Conservation (phyloP, 805 yeast species). For the Ogataea minuta region DNA sequence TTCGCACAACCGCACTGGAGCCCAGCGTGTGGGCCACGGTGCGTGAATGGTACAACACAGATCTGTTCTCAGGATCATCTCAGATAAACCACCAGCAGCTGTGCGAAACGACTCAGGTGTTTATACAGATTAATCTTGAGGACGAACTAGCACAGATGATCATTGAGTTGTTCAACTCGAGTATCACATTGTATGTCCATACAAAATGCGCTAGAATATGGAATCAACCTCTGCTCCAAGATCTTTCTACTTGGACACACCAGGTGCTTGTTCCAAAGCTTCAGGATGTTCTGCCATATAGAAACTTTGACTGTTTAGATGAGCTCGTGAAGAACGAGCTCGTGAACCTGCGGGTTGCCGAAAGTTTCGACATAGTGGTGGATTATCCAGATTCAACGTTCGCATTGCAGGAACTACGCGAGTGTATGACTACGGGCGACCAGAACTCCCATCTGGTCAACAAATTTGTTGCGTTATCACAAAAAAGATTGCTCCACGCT, state of each 20-base stretch:
- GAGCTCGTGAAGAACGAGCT: constrained; percentile 25
- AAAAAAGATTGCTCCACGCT: constrained; percentile 60
- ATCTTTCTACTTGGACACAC: constrained; percentile 39
- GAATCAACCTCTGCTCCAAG: constrained; percentile 37
- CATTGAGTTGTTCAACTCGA: constrained; percentile 37
- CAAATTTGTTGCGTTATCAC: constrained; percentile 46
- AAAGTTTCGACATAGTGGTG: constrained; percentile 57
- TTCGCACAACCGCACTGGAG: constrained; percentile 16
- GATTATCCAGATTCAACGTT: constrained; percentile 50
- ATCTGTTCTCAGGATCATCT: constrained; percentile 14
- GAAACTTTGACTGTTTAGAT: constrained; percentile 18
- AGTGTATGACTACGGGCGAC: constrained; percentile 44
- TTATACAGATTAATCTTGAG: constrained; percentile 19
- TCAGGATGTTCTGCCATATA: constrained; percentile 16
- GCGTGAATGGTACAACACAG: constrained; percentile 15
- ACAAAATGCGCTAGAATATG: constrained; percentile 36
- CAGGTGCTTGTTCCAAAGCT: constrained; percentile 37
- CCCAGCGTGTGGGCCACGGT: constrained; percentile 12
- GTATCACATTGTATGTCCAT: constrained; percentile 35
- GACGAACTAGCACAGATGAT: constrained; percentile 31
- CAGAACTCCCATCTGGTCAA: constrained; percentile 55
- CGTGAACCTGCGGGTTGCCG: constrained; percentile 47
- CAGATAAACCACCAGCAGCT: constrained; percentile 14
- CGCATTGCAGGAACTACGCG: constrained; percentile 58
- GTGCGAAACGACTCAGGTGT: constrained; percentile 17